These are phyloP conservation scores for Psilocybe mexicana DNA, from an alignment of 1,284 basidiomycete genomes.

Conservation along the genomic window DNA sequence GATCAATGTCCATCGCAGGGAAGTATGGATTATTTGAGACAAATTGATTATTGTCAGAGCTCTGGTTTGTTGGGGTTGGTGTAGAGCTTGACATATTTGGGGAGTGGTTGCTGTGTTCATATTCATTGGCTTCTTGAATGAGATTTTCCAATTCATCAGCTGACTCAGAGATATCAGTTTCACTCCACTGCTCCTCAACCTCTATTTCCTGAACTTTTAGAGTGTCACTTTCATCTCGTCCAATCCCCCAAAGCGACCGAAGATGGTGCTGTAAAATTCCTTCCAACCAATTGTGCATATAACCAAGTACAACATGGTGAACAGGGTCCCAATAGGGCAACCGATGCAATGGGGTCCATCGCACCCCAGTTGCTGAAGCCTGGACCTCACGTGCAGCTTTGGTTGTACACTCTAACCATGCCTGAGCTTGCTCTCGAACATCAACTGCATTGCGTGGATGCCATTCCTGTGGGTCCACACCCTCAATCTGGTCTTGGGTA, in stretches of 20 bases:
- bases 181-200: conserved; percentile 16
- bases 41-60: background rate
- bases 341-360: conserved; percentile 29
- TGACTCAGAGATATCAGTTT: conserved; percentile 19
- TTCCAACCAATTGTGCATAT: conserved; percentile 37
- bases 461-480: conserved; percentile 17
- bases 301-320: conserved; percentile 29
- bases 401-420: conserved; percentile 14
- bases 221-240: conserved; percentile 13
- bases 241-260: conserved; percentile 28
- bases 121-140: background rate
- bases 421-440: conserved; percentile 17
- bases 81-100: too few species aligned
- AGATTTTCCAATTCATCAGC: conserved; percentile 13
- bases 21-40: too few species aligned
- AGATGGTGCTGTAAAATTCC: conserved; percentile 31
- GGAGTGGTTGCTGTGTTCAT: too few species aligned
- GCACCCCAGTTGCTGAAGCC: conserved; percentile 26
- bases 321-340: conserved; percentile 33
- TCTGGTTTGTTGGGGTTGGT: conserved; percentile 1
- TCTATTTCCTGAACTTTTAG: conserved; percentile 10
- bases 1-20: too few species aligned
- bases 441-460: conserved; percentile 9
- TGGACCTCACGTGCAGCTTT: conserved; percentile 10
- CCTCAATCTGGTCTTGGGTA: conserved; percentile 9